Evolutionary conservation across 371 early-diverging fungal genomes (phyloP).

Genomic region (Syncephalastrum sp.): DNA sequence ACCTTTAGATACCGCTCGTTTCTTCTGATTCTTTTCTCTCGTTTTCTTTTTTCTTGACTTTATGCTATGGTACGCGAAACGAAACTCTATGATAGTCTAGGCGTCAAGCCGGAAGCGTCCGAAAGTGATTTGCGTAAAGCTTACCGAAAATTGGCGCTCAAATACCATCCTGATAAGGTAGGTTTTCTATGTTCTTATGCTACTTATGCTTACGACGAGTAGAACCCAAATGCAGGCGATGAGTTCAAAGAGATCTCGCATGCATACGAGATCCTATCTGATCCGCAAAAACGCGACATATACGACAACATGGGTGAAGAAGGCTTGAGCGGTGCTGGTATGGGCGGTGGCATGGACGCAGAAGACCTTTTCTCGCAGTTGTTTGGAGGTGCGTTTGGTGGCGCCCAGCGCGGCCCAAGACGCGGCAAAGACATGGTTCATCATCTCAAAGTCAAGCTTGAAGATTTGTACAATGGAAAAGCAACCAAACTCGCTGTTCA

Average conservation of each 20-base stretch:
- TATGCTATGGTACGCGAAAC: conserved; percentile 75
- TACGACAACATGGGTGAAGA: conserved; percentile 88
- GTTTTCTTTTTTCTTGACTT: conserved; percentile 5
- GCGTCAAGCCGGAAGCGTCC: conserved; percentile 76
- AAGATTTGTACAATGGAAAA: conserved; percentile 94
- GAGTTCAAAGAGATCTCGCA: conserved; percentile 93
- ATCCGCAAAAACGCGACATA: conserved; percentile 71
- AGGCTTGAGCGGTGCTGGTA: conserved; percentile 72
- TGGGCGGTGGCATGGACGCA: conserved; percentile 63
- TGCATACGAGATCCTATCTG: conserved; percentile 94
- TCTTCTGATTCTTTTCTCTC: conserved; percentile 4
- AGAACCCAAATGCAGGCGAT: conserved; percentile 83
- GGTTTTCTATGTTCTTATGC: conserved; percentile 5
- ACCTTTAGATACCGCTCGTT: background rate
- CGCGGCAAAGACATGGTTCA: conserved; percentile 81
- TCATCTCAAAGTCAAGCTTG: conserved; percentile 85
- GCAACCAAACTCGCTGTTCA: conserved; percentile 88
- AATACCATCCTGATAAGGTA: conserved; percentile 95
- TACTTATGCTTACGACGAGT: background rate
- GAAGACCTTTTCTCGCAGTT: conserved; percentile 90
- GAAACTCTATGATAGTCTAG: conserved; percentile 92
- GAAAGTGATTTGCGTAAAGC: conserved; percentile 89
- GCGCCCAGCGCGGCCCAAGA: conserved; percentile 68
- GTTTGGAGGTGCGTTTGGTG: conserved; percentile 69
- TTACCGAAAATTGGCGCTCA: conserved; percentile 88